Conservation (phyloP, 2,329 filamentous ascomycete genomes). For the Fusarium nanum region DNA sequence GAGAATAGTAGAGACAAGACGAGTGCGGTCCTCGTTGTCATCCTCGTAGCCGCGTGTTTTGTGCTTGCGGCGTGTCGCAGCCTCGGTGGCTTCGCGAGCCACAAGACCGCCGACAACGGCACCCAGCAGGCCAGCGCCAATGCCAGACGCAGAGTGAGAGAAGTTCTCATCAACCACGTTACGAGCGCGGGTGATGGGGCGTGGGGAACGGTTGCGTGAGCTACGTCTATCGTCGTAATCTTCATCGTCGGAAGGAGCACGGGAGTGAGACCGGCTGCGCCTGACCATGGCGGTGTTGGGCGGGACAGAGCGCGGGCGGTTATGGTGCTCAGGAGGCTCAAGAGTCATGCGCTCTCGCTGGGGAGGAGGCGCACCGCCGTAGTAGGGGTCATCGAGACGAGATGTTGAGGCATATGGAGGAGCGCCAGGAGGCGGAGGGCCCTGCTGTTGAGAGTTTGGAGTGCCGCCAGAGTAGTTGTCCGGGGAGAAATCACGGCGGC, state of each 20-base stretch:
- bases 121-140: constrained; percentile 64
- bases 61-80: constrained; percentile 50
- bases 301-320: constrained; percentile 51
- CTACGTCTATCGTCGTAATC: constrained; percentile 43
- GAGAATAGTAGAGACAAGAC: constrained; percentile 61
- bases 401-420: constrained; percentile 40
- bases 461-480: constrained; percentile 50
- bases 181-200: constrained; percentile 56
- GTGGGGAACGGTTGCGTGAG: constrained; percentile 45
- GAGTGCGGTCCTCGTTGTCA: constrained; percentile 47
- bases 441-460: constrained; percentile 26
- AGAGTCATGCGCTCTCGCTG: constrained; percentile 49
- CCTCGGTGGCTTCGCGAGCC: constrained; percentile 61
- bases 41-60: constrained; percentile 45
- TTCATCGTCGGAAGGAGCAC: constrained; percentile 33
- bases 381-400: constrained; percentile 45
- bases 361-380: constrained; percentile 25
- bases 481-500: constrained; percentile 48
- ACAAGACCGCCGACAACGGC: constrained; percentile 66
- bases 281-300: constrained; percentile 46
- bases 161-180: constrained; percentile 60
- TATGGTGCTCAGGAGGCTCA: constrained; percentile 42
- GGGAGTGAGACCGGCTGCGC: constrained; percentile 42
- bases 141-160: constrained; percentile 59
- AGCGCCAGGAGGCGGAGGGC: constrained; percentile 34